These are phyloP conservation scores for Auriculariales sp. DNA, from an alignment of 768 basidiomycete species.

Conservation along the genomic window DNA sequence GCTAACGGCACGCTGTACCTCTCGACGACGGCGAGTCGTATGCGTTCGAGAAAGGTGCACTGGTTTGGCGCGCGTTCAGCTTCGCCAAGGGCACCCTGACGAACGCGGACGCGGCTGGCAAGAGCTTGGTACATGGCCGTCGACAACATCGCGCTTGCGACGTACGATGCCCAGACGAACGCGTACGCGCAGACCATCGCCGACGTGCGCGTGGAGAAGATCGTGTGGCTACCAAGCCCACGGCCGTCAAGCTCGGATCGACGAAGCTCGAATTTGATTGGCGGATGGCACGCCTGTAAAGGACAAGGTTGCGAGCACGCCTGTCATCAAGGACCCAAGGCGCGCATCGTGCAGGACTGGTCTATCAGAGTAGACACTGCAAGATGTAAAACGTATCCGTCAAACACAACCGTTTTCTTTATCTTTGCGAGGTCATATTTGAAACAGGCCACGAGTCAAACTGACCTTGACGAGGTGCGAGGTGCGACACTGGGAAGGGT, in stretches of 20 bases:
- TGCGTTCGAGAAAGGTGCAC: constrained; percentile 55
- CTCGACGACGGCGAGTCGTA: constrained; percentile 90
- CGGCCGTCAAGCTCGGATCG: constrained; percentile 30
- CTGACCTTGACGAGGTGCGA: too few species aligned
- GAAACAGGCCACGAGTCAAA: too few species aligned
- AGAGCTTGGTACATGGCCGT: constrained; percentile 30
- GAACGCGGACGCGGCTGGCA: constrained; percentile 39
- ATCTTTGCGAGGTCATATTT: too few species aligned
- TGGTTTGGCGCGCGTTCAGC: constrained; percentile 67
- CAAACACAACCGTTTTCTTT: too few species aligned
- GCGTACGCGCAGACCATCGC: constrained; percentile 50
- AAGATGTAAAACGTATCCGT: too few species aligned
- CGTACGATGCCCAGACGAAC: constrained; percentile 40
- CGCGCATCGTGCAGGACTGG: constrained; percentile 50
- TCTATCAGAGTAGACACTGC: too few species aligned
- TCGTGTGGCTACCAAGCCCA: constrained; percentile 62
- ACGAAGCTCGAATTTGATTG: constrained; percentile 55
- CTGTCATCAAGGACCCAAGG: constrained; percentile 68
- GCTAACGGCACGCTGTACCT: constrained; percentile 82
- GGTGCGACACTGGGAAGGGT: too few species aligned
- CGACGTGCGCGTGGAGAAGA: constrained; percentile 65
- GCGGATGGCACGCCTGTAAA: constrained; percentile 40
- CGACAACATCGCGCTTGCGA: constrained; percentile 31
- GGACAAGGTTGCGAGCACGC: constrained; percentile 43
- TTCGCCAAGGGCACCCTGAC: constrained; percentile 23